Evolutionary conservation across 2,329 filamentous ascomycete genomes (phyloP).

Genomic region (Penicillium sp.): DNA sequence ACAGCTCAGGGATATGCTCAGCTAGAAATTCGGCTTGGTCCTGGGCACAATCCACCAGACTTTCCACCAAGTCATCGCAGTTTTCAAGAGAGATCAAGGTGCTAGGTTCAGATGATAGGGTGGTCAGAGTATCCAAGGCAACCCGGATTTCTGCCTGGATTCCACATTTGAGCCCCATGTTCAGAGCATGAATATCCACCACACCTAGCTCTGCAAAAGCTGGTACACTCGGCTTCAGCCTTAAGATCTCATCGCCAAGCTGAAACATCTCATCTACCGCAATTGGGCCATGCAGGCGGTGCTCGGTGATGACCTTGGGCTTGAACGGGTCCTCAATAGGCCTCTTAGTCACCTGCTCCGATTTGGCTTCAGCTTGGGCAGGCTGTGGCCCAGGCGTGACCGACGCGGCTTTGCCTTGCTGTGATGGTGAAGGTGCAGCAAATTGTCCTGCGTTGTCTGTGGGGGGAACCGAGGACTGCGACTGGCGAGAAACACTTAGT

Average conservation of each 20-base stretch:
- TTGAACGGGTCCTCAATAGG: constrained; percentile 48
- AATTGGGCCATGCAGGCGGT: constrained; percentile 69
- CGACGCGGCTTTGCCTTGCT: constrained; percentile 27
- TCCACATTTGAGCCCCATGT: constrained; percentile 83
- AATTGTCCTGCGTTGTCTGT: constrained; percentile 31
- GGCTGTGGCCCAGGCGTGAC: constrained; percentile 30
- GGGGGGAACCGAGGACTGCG: constrained; percentile 32
- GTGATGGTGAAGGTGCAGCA: constrained; percentile 29
- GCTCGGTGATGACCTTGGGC: constrained; percentile 46
- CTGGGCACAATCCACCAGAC: constrained; percentile 85
- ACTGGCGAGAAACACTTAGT: constrained; percentile 34
- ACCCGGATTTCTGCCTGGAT: constrained; percentile 86
- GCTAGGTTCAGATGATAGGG: constrained; percentile 64
- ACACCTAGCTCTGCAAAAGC: constrained; percentile 74
- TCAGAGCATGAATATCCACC: constrained; percentile 87
- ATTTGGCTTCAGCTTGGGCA: constrained; percentile 31
- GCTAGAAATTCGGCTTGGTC: constrained; percentile 82
- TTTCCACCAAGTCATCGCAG: constrained; percentile 86
- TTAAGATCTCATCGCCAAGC: constrained; percentile 65
- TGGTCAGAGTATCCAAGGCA: constrained; percentile 79
- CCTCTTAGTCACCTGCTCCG: constrained; percentile 35
- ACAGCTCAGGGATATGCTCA: constrained; percentile 80
- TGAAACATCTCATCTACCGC: constrained; percentile 64
- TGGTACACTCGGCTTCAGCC: constrained; percentile 73
- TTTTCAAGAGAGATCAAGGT: constrained; percentile 67